phyloP scores from a whole-genome alignment of 305 asterid genomes.

The Fraxinus dipetala region DNA sequence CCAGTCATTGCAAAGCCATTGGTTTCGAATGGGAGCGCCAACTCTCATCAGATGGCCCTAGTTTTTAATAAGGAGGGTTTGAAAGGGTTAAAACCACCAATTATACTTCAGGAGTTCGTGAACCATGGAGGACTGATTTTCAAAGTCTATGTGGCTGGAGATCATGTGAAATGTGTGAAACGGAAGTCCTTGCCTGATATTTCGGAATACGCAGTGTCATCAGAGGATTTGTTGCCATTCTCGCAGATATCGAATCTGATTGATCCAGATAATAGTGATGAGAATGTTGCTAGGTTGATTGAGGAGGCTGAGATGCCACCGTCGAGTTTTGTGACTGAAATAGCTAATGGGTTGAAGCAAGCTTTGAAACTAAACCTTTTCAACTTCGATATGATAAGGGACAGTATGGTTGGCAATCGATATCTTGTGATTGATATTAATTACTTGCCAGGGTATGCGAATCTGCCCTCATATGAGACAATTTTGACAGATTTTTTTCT shows the following conservation, averaged over 20 bases:
- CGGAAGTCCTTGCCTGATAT: slow-evolving; percentile 76
- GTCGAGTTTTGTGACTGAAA: slow-evolving; percentile 45
- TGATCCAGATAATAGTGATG: slow-evolving; percentile 40
- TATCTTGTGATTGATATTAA: slow-evolving; percentile 82
- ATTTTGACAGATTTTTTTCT: slow-evolving; percentile 70
- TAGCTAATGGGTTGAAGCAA: slow-evolving; percentile 57
- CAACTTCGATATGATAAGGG: slow-evolving; percentile 85
- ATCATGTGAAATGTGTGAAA: slow-evolving; percentile 65
- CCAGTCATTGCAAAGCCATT: slow-evolving; percentile 80
- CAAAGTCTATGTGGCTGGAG: slow-evolving; percentile 82
- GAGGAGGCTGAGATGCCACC: slow-evolving; percentile 72
- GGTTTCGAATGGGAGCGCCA: slow-evolving; percentile 54
- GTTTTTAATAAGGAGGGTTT: slow-evolving; percentile 59
- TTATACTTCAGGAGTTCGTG: slow-evolving; percentile 84
- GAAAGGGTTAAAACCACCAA: slow-evolving; percentile 38
- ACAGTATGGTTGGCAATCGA: slow-evolving; percentile 38
- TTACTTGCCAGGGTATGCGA: slow-evolving; percentile 90
- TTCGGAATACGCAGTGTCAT: slow-evolving; percentile 22
- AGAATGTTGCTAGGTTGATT: slow-evolving; percentile 28
- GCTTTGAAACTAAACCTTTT: slow-evolving; percentile 69
- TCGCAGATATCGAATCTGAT: slow-evolving; percentile 73
- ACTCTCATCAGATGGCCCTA: slow-evolving; percentile 70
- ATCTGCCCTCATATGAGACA: slow-evolving; percentile 65
- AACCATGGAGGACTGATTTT: slow-evolving; percentile 90
- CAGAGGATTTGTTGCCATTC: slow-evolving; percentile 44